Conservation (phyloP, 1,284 basidiomycete species). For the Somion occarium region DNA sequence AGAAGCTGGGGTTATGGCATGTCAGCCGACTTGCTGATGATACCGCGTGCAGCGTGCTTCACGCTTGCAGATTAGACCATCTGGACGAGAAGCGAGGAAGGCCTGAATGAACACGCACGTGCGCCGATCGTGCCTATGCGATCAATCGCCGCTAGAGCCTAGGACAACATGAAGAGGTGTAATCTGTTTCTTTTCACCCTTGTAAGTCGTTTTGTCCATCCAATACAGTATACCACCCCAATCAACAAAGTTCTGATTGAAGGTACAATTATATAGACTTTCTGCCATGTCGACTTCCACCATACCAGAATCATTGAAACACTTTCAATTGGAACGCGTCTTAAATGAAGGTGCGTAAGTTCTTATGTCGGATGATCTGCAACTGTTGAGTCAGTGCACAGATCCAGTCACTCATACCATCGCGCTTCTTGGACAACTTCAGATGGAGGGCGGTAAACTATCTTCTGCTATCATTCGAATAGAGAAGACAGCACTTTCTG, state of each 20-base stretch:
- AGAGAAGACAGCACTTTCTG: constrained; percentile 50
- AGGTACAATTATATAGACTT: too few relatives aligned
- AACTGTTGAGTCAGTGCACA: constrained; percentile 17
- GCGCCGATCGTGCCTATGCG: too few relatives aligned
- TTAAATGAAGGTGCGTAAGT: constrained; percentile 49
- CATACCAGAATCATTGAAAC: constrained; percentile 18
- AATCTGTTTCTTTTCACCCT: too few relatives aligned
- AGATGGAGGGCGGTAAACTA: constrained; percentile 16
- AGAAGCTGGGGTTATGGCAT: too few relatives aligned
- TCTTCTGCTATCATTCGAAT: constrained; percentile 53
- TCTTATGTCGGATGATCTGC: not conserved
- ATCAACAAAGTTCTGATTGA: too few relatives aligned
- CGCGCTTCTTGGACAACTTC: constrained; percentile 36
- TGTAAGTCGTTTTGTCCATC: not conserved
- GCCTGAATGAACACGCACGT: too few relatives aligned
- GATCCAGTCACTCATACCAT: constrained; percentile 48
- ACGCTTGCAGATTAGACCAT: too few relatives aligned
- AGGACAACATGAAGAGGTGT: too few relatives aligned
- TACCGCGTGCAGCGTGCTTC: too few relatives aligned
- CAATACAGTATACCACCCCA: constrained; percentile 1
- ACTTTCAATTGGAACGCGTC: constrained; percentile 48
- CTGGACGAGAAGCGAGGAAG: too few relatives aligned
- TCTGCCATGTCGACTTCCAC: not conserved
- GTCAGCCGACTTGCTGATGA: not conserved
- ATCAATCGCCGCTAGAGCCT: too few relatives aligned